Evolutionary conservation across 2,329 filamentous ascomycete genomes (phyloP), one percentile per base, ranked within the genome.

Genomic region (Kalmusia sp.): DNA sequence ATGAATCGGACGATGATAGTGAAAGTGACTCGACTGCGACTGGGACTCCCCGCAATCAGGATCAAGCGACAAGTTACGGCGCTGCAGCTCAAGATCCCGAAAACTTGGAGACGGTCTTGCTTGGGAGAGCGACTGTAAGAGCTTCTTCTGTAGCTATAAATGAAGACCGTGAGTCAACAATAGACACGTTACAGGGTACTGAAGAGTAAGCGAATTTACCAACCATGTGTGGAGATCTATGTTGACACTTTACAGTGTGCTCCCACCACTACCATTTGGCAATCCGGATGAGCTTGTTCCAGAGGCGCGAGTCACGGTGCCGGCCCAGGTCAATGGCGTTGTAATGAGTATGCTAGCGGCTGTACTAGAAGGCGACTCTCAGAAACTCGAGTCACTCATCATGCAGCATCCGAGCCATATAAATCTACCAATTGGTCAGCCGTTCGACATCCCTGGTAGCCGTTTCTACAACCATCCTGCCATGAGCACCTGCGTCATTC

Each of bases 381-480:
- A 62, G 17, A 62, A 59, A 38, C 62, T 73, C 2, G 69, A 72
- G 38, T 49, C 54, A 6, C 52, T 72, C 1, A 38, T 72, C n/a
- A 22, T 66, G 28, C 52, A 61, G 5, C 57, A 71, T 33, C 52
- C 58, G 6, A 54, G 62, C 25, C 58, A 63, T 22, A 41, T 71
- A n/a, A 72, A 73, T 9, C 54, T 67, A 14, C 64, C 67, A 0
- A 57, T 73, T 3, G 71, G 70, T 2, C 21, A 69, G 27, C 68
- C 64, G 6, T 72, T 73, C 28, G 64, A 69, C 6, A 39, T 44
- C 8, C 52, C 57, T 24, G 58, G 27, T 11, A 58, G 62, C 14
- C 59, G 59, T 3, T 70, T 72, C 39, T 64, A 61, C 33, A 55
- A 60, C 15, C 68, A 72, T 39, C 63, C 64, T 3, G 62, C 61